Percentiles rank a stretch among this genome's conserved stretches.
Evolutionary conservation across 208 protist species (phyloP).

Genomic region (Leishmania major): DNA sequence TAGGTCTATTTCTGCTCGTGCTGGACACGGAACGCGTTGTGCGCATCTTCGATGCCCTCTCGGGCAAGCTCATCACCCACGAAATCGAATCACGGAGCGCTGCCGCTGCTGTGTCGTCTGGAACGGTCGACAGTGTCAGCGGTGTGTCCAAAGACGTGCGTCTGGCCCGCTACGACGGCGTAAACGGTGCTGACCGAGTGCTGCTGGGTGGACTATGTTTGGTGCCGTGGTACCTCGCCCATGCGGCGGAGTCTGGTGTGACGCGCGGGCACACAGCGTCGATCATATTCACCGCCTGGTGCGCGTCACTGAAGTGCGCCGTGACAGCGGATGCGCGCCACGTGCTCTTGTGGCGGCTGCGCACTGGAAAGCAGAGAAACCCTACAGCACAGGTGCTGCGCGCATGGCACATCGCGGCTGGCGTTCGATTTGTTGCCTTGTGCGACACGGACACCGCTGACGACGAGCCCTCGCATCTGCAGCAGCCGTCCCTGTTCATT

Average conservation of each 20-base stretch:
- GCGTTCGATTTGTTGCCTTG: conserved; percentile 56
- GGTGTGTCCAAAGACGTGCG: conserved; percentile 33
- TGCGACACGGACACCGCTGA: conserved; percentile 13
- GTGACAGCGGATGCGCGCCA: conserved; percentile 79
- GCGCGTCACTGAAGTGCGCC: conserved; percentile 40
- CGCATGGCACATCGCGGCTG: conserved; percentile 52
- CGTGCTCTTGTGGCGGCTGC: conserved; percentile 70
- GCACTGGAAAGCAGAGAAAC: background rate
- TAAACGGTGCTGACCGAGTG: conserved; percentile 53
- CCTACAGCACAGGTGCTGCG: conserved; percentile 28
- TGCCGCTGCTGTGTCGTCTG: background rate
- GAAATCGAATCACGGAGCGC: conserved; percentile 5
- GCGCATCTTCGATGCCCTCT: conserved; percentile 71
- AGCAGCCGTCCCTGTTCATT: conserved; percentile 25
- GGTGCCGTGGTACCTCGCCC: conserved; percentile 65
- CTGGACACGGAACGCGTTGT: conserved; percentile 76
- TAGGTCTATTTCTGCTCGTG: conserved; percentile 62
- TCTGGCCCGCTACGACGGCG: conserved; percentile 68
- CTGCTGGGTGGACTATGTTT: conserved; percentile 74
- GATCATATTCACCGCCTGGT: conserved; percentile 61
- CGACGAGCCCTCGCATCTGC: background rate
- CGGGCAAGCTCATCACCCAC: conserved; percentile 37
- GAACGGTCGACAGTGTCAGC: background rate
- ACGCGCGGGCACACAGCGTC: conserved; percentile 64
- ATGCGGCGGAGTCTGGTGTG: conserved; percentile 36